Base-by-base conservation (phyloP, 345 rosid species). In the Dipteronia sinensis region DNA sequence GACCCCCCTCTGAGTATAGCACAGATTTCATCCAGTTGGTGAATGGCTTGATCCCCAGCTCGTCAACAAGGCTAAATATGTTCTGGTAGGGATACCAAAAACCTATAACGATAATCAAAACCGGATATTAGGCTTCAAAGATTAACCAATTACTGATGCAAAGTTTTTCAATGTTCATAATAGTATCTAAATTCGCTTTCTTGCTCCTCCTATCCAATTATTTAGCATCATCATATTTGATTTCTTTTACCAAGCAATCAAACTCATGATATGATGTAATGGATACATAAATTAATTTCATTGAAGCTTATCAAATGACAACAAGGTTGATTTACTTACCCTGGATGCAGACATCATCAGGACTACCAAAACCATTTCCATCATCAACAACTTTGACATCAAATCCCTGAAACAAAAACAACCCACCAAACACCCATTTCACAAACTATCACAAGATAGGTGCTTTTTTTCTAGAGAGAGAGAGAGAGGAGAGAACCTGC, bases 51-150 rank as follows among this genome's bases (percentile, higher is more conserved):
- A 86, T 69, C 17, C 87, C 91, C 64, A 85, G 78, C 82, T 85
- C 89, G 79, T 89, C 83, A 44, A 84, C 86, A 22, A 90, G 86
- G 62, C 82, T 71, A 74, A 82, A 89, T 80, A 90, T 87, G 65
- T 87, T 87, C 72, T 73, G 82, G 80, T 83, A 88, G 12, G 94
- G 90, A 80, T 83, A 77, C 90, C 90, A 85, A 81, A 89, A 92
- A 25, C 94, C 94, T 90, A 73, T 11, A 31, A 19, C 66, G 15
- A 65, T 71, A 56, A n/a, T 58, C 19, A 47, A 68, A 25, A 72
- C 10, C 9, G 34, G 38, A 67, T 25, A 53, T 75, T 23, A 73
- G 71, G 47, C 53, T 66, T 72, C 82, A 61, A 19, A 71, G 67
- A 71, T 22, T 10, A 55, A 63, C 15, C 65, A 51, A 7, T 59